Base-by-base conservation (phyloP, 2,329 filamentous ascomycete genomes). In the Phialophora expanda region DNA sequence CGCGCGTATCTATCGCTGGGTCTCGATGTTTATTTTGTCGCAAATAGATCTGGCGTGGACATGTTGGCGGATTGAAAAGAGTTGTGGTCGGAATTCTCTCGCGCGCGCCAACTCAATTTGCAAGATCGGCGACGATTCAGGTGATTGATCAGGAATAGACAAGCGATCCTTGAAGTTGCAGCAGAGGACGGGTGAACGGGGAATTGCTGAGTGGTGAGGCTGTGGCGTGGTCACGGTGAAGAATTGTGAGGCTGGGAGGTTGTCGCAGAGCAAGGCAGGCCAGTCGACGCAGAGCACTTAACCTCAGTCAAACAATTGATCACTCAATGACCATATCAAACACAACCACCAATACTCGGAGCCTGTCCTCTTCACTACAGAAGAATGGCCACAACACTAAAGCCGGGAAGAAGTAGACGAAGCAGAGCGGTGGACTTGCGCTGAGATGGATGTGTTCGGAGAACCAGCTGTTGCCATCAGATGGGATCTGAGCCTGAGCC, bases 161-260 rank as follows among this genome's bases (percentile, higher is more conserved):
- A 26, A 53, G 48, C 26, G 48, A 53, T 22, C 22, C n/a, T 24
- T 12, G 48, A 54, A 53, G 57, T 53, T 26, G 61, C 32, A 58
- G 64, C 61, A 46, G 17, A n/a, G 61, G 60, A 46, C 26, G 58
- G 55, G 28, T 41, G 57, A 59, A 55, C 50, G 51, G 58, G 61
- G 53, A 51, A 22, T 26, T 26, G 53, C 12, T 30, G 53, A 14
- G 50, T 32, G 14, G 53, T 55, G 53, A 28, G 20, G 26, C 20
- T 20, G 55, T 51, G 48, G 48, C 24, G 48, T 26, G 8, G 51
- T 55, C 28, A 20, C n/a, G 53, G 53, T 55, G 57, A 64, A 66
- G 58, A 65, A 67, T 64, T 67, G 44, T 62, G 67, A 69, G 67
- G 65, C 65, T 69, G 67, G 67, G 62, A 66, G 54, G 34, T 61